Conservation (phyloP, 164 flowering plant genomes). For the Warburgia ugandensis region DNA sequence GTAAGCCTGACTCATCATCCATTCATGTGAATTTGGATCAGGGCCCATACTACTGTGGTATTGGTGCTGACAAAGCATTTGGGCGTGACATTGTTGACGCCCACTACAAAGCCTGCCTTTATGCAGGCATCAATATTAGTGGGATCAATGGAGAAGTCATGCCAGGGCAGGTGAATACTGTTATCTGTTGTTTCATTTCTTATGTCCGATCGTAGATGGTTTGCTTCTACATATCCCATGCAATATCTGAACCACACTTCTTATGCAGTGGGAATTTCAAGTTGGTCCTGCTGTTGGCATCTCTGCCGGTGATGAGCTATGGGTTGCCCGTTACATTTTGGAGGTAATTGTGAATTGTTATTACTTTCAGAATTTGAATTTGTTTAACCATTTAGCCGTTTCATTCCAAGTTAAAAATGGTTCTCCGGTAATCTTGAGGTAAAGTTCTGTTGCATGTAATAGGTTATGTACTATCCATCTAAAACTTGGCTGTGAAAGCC, state of each 20-base stretch:
- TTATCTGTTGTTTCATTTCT: not conserved
- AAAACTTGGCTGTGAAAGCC: not conserved
- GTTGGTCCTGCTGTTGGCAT: conserved; percentile 85
- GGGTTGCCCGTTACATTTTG: conserved; percentile 85
- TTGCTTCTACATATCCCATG: not conserved
- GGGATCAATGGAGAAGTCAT: conserved; percentile 51
- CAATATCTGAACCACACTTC: not conserved
- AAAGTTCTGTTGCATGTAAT: not conserved
- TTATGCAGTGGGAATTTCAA: conserved; percentile 85
- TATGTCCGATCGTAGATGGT: not conserved
- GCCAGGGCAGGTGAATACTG: conserved; percentile 37
- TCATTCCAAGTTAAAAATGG: not conserved
- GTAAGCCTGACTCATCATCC: not conserved
- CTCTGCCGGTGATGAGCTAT: conserved; percentile 74
- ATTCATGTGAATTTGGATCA: conserved; percentile 6
- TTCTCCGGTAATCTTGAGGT: not conserved
- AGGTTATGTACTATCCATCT: not conserved
- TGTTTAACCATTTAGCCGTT: not conserved
- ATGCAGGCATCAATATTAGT: conserved; percentile 44
- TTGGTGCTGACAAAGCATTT: conserved; percentile 39
- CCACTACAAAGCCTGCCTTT: conserved; percentile 47
- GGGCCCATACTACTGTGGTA: conserved; percentile 47
- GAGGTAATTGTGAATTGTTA: conserved; percentile 40
- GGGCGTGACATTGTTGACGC: conserved; percentile 40
- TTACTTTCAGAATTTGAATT: not conserved